Conservation (phyloP, 2,329 filamentous ascomycete species). For the Pseudomassariella vexata region DNA sequence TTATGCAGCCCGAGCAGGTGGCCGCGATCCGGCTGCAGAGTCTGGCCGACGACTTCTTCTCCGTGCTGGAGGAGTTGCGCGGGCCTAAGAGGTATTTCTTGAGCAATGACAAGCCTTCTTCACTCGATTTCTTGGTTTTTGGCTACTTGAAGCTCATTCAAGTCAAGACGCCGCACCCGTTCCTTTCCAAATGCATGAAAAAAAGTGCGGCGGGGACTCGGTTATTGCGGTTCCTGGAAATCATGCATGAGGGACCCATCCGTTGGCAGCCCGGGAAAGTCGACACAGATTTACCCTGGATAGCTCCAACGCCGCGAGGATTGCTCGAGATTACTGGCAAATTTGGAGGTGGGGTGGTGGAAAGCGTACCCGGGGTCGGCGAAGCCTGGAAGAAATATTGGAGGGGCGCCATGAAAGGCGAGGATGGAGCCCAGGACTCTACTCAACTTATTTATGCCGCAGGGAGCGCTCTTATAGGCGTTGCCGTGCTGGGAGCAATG, state of each 20-base stretch:
- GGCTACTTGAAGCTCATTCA: conserved; percentile 76
- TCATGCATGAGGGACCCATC: conserved; percentile 8
- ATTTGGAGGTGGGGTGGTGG: conserved; percentile 25
- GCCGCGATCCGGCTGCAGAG: conserved; percentile 72
- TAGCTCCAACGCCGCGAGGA: conserved; percentile 10
- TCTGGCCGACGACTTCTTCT: conserved; percentile 64
- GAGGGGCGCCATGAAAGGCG: conserved; percentile 22
- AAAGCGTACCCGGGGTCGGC: conserved; percentile 24
- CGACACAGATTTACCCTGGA: conserved; percentile 14
- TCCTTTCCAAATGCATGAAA: conserved; percentile 26
- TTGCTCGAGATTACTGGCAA: conserved; percentile 13
- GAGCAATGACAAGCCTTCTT: conserved; percentile 37
- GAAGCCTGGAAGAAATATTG: conserved; percentile 28
- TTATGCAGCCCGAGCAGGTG: conserved; percentile 60
- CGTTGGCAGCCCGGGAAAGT: conserved; percentile 1
- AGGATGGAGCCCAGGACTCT: conserved; percentile 16
- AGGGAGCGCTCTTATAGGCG: conserved; percentile 28
- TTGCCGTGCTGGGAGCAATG: conserved; percentile 28
- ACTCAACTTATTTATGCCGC: conserved; percentile 26
- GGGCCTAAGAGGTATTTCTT: conserved; percentile 52
- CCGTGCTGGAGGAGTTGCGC: conserved; percentile 61
- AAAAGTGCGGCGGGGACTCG: conserved; percentile 14
- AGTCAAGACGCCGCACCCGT: conserved; percentile 39
- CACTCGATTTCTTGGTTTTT: conserved; percentile 73
- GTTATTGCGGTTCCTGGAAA: conserved; percentile 16